Conservation (phyloP, 2,329 filamentous ascomycete species). For the Geosmithia morbida region DNA sequence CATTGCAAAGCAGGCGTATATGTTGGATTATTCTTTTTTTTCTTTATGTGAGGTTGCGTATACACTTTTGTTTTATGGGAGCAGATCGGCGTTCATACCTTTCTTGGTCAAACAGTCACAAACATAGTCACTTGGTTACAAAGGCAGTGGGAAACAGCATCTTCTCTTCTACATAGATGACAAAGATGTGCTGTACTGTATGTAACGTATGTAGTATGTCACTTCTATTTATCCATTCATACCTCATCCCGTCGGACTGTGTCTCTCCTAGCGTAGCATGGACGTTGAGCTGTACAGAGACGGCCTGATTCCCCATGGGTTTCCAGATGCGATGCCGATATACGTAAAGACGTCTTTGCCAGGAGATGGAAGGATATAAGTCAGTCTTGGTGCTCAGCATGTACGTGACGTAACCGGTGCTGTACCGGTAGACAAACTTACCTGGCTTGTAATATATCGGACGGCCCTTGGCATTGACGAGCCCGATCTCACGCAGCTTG, state of each 20-base stretch:
- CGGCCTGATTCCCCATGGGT: slow-evolving; percentile 47
- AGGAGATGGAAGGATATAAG: not conserved
- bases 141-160: too few relatives aligned
- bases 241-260: too few relatives aligned
- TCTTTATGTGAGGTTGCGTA: too few relatives aligned
- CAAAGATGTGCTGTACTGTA: too few relatives aligned
- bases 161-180: too few relatives aligned
- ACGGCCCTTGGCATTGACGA: slow-evolving; percentile 32
- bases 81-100: not conserved
- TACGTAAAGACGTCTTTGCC: slow-evolving; percentile 48
- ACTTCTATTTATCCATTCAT: too few relatives aligned
- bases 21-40: not conserved
- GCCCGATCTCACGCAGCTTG: slow-evolving; percentile 44
- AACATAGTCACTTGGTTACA: too few relatives aligned
- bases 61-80: not conserved
- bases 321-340: slow-evolving; percentile 44
- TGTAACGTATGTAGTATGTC: too few relatives aligned
- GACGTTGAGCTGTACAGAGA: slow-evolving; percentile 38
- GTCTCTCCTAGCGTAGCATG: slow-evolving; percentile 10
- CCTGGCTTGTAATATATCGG: slow-evolving; percentile 69
- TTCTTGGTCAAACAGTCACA: too few relatives aligned
- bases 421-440: slow-evolving; percentile 17
- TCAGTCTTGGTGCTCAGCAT: slow-evolving; percentile 6
- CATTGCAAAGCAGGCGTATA: not conserved
- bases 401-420: too few relatives aligned